These are phyloP conservation scores for Tilletia walkeri DNA, from an alignment of 1,284 basidiomycete species.

Conservation along the genomic window DNA sequence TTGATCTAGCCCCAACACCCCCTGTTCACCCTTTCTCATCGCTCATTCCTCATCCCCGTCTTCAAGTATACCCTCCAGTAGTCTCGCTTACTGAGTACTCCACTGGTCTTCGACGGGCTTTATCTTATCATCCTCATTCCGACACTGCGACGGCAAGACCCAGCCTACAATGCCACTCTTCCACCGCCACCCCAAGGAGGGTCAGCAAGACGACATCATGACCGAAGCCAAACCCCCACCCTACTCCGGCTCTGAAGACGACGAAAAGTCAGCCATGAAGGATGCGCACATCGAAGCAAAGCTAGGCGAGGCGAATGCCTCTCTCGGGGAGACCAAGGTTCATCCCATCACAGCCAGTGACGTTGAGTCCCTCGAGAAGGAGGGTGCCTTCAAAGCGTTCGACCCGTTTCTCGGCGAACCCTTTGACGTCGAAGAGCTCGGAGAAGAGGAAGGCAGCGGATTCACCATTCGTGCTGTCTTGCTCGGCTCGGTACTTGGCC, in stretches of 20 bases:
- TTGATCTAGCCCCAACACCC: no score
- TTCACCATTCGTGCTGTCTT: slow-evolving; percentile 61
- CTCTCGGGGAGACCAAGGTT: not conserved
- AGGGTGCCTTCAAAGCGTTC: slow-evolving; percentile 1
- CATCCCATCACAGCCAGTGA: not conserved
- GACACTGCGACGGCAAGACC: no score
- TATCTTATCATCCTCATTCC: no score
- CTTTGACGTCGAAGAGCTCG: slow-evolving; percentile 37
- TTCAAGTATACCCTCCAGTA: no score
- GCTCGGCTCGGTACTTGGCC: slow-evolving; percentile 66
- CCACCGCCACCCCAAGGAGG: not conserved
- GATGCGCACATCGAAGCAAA: slow-evolving; percentile 9
- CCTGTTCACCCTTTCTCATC: no score
- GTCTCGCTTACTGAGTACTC: no score
- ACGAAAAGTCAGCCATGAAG: slow-evolving; percentile 1
- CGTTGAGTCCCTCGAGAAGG: not conserved
- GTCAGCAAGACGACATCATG: not conserved
- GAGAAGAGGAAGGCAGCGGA: slow-evolving; percentile 31
- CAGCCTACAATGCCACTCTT: slow-evolving; percentile 7
- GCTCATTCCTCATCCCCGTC: no score
- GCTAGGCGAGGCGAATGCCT: not conserved
- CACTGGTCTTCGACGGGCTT: no score
- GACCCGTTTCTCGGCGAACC: slow-evolving; percentile 32
- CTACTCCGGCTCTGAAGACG: not conserved
- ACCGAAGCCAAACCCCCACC: not conserved